Evolutionary conservation across 768 basidiomycete genomes (phyloP), one percentile per base, ranked within the genome.

Genomic region (Kwoniella dejecticola): DNA sequence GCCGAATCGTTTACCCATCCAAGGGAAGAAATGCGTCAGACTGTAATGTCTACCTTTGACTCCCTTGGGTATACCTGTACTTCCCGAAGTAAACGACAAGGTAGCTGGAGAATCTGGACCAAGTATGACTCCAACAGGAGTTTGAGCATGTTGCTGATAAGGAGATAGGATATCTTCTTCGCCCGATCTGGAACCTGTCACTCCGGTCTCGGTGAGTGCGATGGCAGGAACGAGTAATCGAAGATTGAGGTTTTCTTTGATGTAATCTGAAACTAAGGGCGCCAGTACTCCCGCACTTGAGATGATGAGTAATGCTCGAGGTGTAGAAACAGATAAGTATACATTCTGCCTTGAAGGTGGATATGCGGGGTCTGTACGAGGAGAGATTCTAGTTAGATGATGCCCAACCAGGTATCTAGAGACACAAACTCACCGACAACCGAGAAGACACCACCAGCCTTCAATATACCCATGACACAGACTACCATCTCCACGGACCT

Each of bases 11-110:
- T 91, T 81, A 21, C 89, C 88, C 96, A 99, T 98, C 96, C 96
- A 99, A 1, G 94, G 94, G 85, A 98, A 98, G 84, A 98, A 99
- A 77, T 98, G 96, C 0, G 96, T 99, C 67, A 99, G 81, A 67
- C 89, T 91, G 80, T 89, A 98, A 77, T 99, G 96, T 45, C 96
- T 82, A 0, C 96, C 96, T 63, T 85, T 85, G 19, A 99, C 95
- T n/a, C 95, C 95, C 81, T 99, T 98, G 0, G 96, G 96, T 46
- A 98, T 92, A 27, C 96, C 95, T 0, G 96, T 99, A 70, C 90
- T 93, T 54, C 96, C 96, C 69, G 89, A 93, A 0, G 96, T 99
- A 81, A 99, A 99, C 1, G 90, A 92, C 24, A 99, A 81, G 0
- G 96, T 99, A 0, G 90, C 96, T 29, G 94, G 82, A 63, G 89